These are phyloP conservation scores for Metschnikowia lochheadii DNA, from an alignment of 805 yeast genomes.

Conservation along the genomic window DNA sequence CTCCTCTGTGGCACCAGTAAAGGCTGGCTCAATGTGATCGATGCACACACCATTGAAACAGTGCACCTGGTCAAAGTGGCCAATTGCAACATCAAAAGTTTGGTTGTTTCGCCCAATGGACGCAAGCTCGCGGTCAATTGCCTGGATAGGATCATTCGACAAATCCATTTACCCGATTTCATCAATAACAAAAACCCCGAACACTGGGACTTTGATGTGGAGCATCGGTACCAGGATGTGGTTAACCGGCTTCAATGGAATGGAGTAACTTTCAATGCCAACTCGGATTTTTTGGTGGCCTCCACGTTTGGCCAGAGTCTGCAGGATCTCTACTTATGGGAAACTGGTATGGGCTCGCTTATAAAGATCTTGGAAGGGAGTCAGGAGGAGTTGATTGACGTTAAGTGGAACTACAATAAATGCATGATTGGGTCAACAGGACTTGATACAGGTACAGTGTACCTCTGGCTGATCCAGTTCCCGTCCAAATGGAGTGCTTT, in stretches of 20 bases:
- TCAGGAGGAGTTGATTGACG: constrained; percentile 78
- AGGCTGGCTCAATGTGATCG: constrained; percentile 64
- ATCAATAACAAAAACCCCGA: constrained; percentile 27
- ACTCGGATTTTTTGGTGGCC: constrained; percentile 81
- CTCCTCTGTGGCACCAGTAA: constrained; percentile 75
- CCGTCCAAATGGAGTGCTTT: constrained; percentile 96
- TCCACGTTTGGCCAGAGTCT: constrained; percentile 79
- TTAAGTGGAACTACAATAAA: constrained; percentile 77
- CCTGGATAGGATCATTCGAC: constrained; percentile 74
- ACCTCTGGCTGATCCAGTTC: constrained; percentile 73
- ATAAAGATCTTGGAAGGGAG: constrained; percentile 89
- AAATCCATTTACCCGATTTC: constrained; percentile 47
- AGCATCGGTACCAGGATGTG: constrained; percentile 84
- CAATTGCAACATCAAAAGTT: constrained; percentile 65
- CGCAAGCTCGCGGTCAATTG: constrained; percentile 66
- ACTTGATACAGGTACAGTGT: constrained; percentile 75
- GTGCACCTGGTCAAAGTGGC: constrained; percentile 55
- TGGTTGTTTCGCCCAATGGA: constrained; percentile 56
- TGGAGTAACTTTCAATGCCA: constrained; percentile 66
- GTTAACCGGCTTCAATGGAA: constrained; percentile 90
- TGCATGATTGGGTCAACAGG: constrained; percentile 83
- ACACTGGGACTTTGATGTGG: constrained; percentile 55
- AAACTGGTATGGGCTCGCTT: constrained; percentile 80
- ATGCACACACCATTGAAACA: constrained; percentile 26
- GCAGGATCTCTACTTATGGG: constrained; percentile 91